Evolutionary conservation across 805 yeast species (phyloP), one percentile per base, ranked within the genome.

Genomic region (Yamadazyma laniorum): DNA sequence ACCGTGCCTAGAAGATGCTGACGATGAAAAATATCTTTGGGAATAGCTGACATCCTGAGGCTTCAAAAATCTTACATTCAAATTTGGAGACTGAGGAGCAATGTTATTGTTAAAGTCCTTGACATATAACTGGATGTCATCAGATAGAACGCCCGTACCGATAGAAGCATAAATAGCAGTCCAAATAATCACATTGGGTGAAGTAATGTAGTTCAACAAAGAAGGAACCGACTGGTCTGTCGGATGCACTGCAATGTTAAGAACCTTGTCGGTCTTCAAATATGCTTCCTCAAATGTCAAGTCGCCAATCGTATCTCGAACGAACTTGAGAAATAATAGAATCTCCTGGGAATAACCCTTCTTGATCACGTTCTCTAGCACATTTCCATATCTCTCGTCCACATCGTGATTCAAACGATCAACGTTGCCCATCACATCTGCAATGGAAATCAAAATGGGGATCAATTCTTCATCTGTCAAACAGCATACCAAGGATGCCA

Each of bases 251-350:
- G 89, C 82, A 32, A 93, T 80, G 58, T 91, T 93, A 35, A 91
- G 69, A 1, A 87, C 79, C 48, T 85, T 76, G 31, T 85, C 90
- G 0, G 95, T 83, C 44, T 75, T 77, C 43, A 82, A 68, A 54
- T 82, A 88, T 0, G 97, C 95, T 55, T 93, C 98, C 60, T 91
- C 96, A 60, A 93, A 93, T 0, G 99, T 93, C 57, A 84, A 59
- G 51, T 85, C 84, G 2, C 91, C 95, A 14, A 93, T 75, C 12
- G 80, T 75, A 40, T 75, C 77, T 39, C 82, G 67, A 5, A 88
- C 96, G 55, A 81, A 90, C 50, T 81, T 81, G 59, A 87, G 75
- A 43, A 91, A 87, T 5, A 85, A 64, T 39, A 84, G 67, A 35
- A 91, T 80, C 53, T 91, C 97, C 40, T 87, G 91, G 1, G 95